Base-by-base conservation (phyloP, 345 rosid species). In the Dovyalis caffra region DNA sequence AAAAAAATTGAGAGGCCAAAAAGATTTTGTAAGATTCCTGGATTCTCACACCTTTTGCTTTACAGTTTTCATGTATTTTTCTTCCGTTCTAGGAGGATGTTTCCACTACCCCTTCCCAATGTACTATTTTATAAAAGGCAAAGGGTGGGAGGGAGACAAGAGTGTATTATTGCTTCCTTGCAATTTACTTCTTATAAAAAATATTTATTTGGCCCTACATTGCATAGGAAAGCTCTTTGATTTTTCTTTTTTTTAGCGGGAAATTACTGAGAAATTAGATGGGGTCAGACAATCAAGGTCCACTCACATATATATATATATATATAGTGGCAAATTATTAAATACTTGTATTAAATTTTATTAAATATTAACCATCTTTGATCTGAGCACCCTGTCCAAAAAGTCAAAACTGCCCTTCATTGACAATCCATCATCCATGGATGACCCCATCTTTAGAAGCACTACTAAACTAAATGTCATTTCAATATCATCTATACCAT, bases 81-180 rank as follows among this genome's bases (percentile, higher is more conserved):
- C 18, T 25, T 69, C 15, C 5, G 64, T 34, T 64, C 0, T 0
- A 70, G 18, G 25, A 6, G 79, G 73, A 64, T 73, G 78, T 65
- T 69, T 76, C 82, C 80, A 65, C 26, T 49, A 11, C 61, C 37
- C 77, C 66, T 58, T 72, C 38, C 61, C 31, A 58, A 33, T 0
- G 47, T 14, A 53, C 8, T 37, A 16, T 61, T 57, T 32, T 33
- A 3, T 51, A 18, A 29, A 66, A 31, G 18, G 18, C n/a, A 32
- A 20, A 11, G 18, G 21, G 31, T n/a, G 35, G 1, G 26, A 49
- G 65, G 66, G 63, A 62, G 80, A 47, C 58, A 60, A 12, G 10
- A 29, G 26, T 49, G 66, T 61, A 77, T 33, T 11, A 33, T 29
- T 47, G 56, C 53, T 73, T 61, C 74, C 76, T 79, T 73, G 15